Conservation (phyloP, 1,284 basidiomycete genomes). For the Takashimella koratensis region DNA sequence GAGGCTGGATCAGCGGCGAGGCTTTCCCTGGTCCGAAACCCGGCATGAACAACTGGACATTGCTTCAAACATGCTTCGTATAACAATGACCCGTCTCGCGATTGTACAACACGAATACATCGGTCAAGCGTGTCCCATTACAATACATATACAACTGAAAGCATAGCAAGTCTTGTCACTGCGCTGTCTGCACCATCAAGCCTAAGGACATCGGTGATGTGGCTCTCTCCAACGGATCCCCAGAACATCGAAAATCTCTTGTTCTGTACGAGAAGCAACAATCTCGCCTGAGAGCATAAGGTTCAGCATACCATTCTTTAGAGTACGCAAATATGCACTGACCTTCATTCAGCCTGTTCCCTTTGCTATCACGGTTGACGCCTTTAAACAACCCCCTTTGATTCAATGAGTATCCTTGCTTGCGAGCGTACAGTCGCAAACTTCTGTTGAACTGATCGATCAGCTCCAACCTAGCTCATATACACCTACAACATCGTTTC, state of each 20-base stretch:
- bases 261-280: constrained; percentile 74
- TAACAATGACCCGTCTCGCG: too few relatives aligned
- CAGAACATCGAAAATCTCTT: constrained; percentile 74
- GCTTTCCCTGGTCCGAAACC: too few relatives aligned
- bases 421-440: constrained; percentile 75
- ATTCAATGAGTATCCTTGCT: constrained; percentile 77
- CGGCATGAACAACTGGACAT: too few relatives aligned
- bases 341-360: constrained; percentile 65
- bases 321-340: too few relatives aligned
- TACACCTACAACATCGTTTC: constrained; percentile 70
- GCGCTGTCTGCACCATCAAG: too few relatives aligned
- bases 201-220: constrained; percentile 11
- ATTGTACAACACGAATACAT: too few relatives aligned
- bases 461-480: not conserved
- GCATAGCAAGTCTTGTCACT: too few relatives aligned
- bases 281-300: constrained; percentile 56
- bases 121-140: too few relatives aligned
- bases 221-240: constrained; percentile 46
- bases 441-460: constrained; percentile 77
- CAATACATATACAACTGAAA: too few relatives aligned
- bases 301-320: too few relatives aligned
- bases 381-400: constrained; percentile 72
- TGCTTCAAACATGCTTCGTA: too few relatives aligned
- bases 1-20: too few relatives aligned
- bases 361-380: constrained; percentile 65